Evolutionary conservation across 1,139 yeast species (phyloP).

Genomic region (Candida gigantensis): DNA sequence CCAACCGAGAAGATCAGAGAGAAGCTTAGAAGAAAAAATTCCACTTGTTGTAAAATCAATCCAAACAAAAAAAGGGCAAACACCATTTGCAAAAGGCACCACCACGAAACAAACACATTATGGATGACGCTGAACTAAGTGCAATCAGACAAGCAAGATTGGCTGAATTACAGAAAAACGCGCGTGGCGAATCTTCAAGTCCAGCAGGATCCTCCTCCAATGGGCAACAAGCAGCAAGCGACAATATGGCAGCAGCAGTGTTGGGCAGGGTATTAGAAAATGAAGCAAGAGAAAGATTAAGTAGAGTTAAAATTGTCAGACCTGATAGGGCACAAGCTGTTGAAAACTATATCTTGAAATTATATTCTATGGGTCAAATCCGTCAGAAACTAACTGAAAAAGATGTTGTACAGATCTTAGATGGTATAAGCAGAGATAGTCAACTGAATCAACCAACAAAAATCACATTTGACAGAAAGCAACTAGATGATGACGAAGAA

Average conservation of each 20-base stretch:
- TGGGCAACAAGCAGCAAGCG: constrained; percentile 25
- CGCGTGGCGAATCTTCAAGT: constrained; percentile 32
- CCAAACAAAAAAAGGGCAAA: neutral
- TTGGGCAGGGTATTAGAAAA: constrained; percentile 75
- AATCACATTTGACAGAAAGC: constrained; percentile 44
- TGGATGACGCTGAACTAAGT: constrained; percentile 80
- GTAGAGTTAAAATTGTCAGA: constrained; percentile 84
- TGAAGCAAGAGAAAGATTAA: constrained; percentile 82
- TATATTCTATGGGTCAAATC: constrained; percentile 80
- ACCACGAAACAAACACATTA: constrained; percentile 17
- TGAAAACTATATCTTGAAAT: constrained; percentile 73
- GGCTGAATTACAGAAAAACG: constrained; percentile 70
- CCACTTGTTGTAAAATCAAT: neutral
- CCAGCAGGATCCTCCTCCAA: constrained; percentile 13
- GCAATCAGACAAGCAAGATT: constrained; percentile 89
- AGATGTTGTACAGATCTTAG: constrained; percentile 80
- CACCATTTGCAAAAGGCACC: neutral
- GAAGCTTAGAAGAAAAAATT: too few species aligned
- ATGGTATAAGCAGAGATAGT: constrained; percentile 81
- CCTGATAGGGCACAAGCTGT: constrained; percentile 91
- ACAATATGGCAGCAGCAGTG: constrained; percentile 39
- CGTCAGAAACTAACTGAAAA: constrained; percentile 70
- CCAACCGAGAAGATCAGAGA: too few species aligned
- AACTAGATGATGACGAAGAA: constrained; percentile 21
- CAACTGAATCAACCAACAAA: constrained; percentile 60